Evolutionary conservation across 2,329 filamentous ascomycete genomes (phyloP).

Genomic region (Verticillium longisporum): DNA sequence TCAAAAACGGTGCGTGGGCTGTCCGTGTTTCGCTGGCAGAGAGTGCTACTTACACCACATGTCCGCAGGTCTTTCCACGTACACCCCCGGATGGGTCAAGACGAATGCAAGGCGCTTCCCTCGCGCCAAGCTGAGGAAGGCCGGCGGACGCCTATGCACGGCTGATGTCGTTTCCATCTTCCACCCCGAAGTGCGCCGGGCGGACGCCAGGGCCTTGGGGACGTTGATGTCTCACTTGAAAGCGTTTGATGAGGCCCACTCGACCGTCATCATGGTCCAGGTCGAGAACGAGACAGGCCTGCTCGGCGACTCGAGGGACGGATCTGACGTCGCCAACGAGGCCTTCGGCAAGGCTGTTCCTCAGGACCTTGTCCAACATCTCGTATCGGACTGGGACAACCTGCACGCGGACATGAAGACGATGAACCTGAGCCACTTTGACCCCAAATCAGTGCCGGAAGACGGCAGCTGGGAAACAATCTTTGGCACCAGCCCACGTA

Average conservation of each 20-base stretch:
- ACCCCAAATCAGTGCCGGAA: not conserved
- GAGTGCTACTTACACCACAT: not conserved
- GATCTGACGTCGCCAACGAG: slow-evolving; percentile 26
- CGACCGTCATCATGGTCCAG: slow-evolving; percentile 44
- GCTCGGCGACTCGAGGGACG: slow-evolving; percentile 39
- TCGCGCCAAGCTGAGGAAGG: slow-evolving; percentile 18
- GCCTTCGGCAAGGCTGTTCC: slow-evolving; percentile 24
- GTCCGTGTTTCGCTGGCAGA: not conserved
- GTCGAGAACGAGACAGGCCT: slow-evolving; percentile 44
- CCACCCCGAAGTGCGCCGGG: slow-evolving; percentile 10
- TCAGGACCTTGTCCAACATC: slow-evolving; percentile 10
- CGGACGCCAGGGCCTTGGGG: slow-evolving; percentile 19
- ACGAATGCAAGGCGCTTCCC: slow-evolving; percentile 17
- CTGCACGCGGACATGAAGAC: slow-evolving; percentile 2
- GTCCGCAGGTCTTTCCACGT: slow-evolving; percentile 17
- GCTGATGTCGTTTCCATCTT: slow-evolving; percentile 21
- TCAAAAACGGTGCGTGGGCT: slow-evolving; percentile 18
- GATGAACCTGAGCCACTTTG: not conserved
- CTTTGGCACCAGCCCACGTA: slow-evolving; percentile 16
- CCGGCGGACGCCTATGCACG: slow-evolving; percentile 15
- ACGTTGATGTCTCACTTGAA: slow-evolving; percentile 23
- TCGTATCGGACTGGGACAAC: not conserved
- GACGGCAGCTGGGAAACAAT: slow-evolving; percentile 16
- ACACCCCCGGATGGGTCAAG: slow-evolving; percentile 19
- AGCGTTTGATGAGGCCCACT: slow-evolving; percentile 31